Evolutionary conservation across 1,139 yeast genomes (phyloP).

Genomic region (Magnusiomyces tetraspermus): DNA sequence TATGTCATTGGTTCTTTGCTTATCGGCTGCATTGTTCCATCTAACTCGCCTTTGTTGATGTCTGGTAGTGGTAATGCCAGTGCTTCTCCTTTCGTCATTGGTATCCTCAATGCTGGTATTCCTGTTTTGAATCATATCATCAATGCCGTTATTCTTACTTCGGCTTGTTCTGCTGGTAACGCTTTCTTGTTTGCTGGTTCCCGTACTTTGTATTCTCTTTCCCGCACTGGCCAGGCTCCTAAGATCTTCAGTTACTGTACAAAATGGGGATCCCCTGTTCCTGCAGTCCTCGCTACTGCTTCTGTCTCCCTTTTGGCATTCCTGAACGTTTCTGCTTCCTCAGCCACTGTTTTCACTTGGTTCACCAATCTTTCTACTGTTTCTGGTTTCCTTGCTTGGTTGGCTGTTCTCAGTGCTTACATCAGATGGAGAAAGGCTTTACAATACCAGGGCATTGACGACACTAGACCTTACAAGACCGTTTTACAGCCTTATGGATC

Average conservation of each 20-base stretch:
- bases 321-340: slow-evolving; percentile 39
- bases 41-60: slow-evolving; percentile 37
- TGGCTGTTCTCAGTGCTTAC: slow-evolving; percentile 38
- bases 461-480: slow-evolving; percentile 37
- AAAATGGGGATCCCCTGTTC: slow-evolving; percentile 38
- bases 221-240: slow-evolving; percentile 44
- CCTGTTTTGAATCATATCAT: slow-evolving; percentile 51
- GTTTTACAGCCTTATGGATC: slow-evolving; percentile 42
- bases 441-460: slow-evolving; percentile 19
- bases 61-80: slow-evolving; percentile 40
- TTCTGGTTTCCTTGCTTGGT: slow-evolving; percentile 41
- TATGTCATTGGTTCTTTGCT: slow-evolving; percentile 46
- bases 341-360: slow-evolving; percentile 40
- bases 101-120: slow-evolving; percentile 46
- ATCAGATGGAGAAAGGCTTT: slow-evolving; percentile 49
- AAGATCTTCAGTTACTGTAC: slow-evolving; percentile 36
- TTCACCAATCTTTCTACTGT: slow-evolving; percentile 38
- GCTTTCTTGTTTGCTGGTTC: slow-evolving; percentile 36
- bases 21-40: slow-evolving; percentile 52
- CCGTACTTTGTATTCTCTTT: slow-evolving; percentile 35
- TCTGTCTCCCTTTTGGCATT: slow-evolving; percentile 34
- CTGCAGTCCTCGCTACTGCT: slow-evolving; percentile 29
- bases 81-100: slow-evolving; percentile 61
- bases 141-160: slow-evolving; percentile 56
- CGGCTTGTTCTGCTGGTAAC: slow-evolving; percentile 44